Evolutionary conservation across 192 early-diverging fungal species (phyloP), one percentile per base, ranked within the genome.

Genomic region (Oehlia diaphana): DNA sequence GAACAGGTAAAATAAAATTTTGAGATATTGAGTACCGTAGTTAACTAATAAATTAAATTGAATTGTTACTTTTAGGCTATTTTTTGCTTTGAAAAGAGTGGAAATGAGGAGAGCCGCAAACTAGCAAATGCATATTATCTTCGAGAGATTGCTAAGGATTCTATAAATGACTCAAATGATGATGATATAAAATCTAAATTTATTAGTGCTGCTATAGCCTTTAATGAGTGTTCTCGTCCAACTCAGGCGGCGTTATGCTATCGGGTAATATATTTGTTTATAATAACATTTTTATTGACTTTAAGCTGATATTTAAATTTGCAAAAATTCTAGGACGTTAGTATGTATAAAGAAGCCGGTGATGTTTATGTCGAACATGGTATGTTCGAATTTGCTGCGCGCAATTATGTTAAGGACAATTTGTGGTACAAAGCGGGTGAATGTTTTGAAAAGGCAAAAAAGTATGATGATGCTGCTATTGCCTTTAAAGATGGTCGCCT

Each of bases 21-120:
- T 76, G 12, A 4, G 65, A 12, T 47, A 44, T 47, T 44, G 3
- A 23, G 26, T 37, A 4, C 65, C 3, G 1, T 44, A 66, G 49
- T 26, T 76, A 64, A 64, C 35, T 37, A 37, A 28, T 19, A 42
- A 42, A 42, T 8, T 0, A 42, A 42, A 42, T 42, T 42, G 39
- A 42, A 2, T 13, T 66, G 28, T 35, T 66, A 23, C 23, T 66
- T 65, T 66, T 39, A 77, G 76, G 76, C 76, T 21, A 50, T 77
- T 66, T 47, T 66, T 23, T 77, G 76, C 31, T 77, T 77, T 26
- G 47, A 67, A 33, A 77, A 77, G 19, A 67, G 76, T 23, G n/a
- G n/a, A 66, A 67, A 77, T 66, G 31, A 49, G 8, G 33, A 66
- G 4, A 13, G 10, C 19, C 44, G 13, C 7, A 67, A 77, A 16